These are phyloP conservation scores for Starmera pachycereana DNA, from an alignment of 805 yeast species.

Conservation along the genomic window DNA sequence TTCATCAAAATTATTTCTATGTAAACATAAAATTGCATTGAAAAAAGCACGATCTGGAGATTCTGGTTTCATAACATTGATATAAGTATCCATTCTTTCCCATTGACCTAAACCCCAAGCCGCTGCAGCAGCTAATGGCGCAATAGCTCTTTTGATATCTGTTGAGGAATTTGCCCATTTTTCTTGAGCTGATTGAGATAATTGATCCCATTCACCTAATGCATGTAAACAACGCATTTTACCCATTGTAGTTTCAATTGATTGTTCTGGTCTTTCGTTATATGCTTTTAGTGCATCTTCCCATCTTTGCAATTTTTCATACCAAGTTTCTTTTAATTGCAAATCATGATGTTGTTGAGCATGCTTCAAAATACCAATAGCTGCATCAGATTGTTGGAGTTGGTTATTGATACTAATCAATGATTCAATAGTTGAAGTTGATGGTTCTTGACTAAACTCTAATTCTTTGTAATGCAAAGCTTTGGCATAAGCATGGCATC, in stretches of 20 bases:
- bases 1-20: constrained; percentile 74
- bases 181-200: constrained; percentile 73
- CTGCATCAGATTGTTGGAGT: constrained; percentile 94
- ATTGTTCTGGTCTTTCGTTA: constrained; percentile 63
- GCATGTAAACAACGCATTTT: constrained; percentile 98
- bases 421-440: constrained; percentile 85
- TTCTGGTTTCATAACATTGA: constrained; percentile 79
- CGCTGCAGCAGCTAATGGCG: constrained; percentile 97
- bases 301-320: constrained; percentile 94
- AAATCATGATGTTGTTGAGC: constrained; percentile 86
- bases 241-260: constrained; percentile 90
- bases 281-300: constrained; percentile 94
- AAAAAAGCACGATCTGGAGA: constrained; percentile 94
- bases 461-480: constrained; percentile 93
- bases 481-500: constrained; percentile 96
- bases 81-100: constrained; percentile 92
- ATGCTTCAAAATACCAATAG: constrained; percentile 90
- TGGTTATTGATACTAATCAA: constrained; percentile 89
- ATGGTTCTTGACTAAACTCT: constrained; percentile 89
- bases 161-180: constrained; percentile 73
- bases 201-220: constrained; percentile 95
- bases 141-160: constrained; percentile 73
- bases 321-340: constrained; percentile 95
- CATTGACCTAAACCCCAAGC: constrained; percentile 98
- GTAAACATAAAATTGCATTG: constrained; percentile 80